Evolutionary conservation across 1,284 basidiomycete genomes (phyloP), one percentile per base, ranked within the genome.

Genomic region (Somion occarium): DNA sequence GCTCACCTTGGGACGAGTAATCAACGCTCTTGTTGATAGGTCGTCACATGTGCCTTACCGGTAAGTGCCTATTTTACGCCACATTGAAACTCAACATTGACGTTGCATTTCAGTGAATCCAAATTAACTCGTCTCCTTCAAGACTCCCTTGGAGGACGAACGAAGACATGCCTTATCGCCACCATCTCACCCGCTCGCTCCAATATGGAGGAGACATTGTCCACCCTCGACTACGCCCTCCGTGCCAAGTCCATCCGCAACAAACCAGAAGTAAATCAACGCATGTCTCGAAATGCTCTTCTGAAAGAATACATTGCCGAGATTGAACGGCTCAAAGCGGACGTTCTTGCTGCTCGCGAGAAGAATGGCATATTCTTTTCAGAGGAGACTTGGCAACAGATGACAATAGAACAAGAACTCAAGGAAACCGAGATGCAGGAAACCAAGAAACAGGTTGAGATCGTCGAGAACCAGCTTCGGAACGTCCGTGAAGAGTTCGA

Each of bases 141-240:
- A 53, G 57, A 59, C 69, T 99, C 97, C 15, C 80, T 99, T 3
- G 97, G 97, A n/a, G 97, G 97, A 0, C 82, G 87, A 22, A 99
- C 97, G 5, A 99, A 98, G 73, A 99, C 97, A 0, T 98, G 93
- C 64, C 96, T 99, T 65, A 91, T 99, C 56, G 97, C 97, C 0
- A 99, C 96, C 1, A 82, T 97, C 59, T 94, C 91, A 7, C 94
- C 95, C 1, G 91, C 92, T 3, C 82, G 89, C 19, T 89, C 84
- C 23, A 98, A 97, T 66, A 81, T 97, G 72, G 97, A 99, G 69
- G 97, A 99, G 70, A 99, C 97, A 0, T 80, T 98, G 19, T 98
- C 95, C 1, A 99, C 97, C 0, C 86, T 99, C 42, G 95, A 99
- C 69, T 99, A 99, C 62, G 97, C 97, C 15, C 80, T 94, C 38